phyloP scores from a whole-genome alignment of 2,329 filamentous ascomycete genomes.

The Xylariaceae sp. region DNA sequence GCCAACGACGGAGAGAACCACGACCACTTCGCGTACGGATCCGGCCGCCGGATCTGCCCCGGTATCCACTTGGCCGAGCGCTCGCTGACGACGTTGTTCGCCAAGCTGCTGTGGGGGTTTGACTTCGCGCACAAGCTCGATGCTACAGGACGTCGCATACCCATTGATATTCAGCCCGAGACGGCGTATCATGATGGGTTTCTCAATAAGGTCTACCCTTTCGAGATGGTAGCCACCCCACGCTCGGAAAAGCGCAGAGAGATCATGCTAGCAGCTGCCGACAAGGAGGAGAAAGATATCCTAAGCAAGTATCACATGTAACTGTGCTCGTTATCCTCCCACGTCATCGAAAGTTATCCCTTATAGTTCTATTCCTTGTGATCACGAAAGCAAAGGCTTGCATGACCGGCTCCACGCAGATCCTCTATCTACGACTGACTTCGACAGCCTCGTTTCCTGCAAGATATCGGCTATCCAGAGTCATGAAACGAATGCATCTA shows the following conservation, averaged over 20 bases:
- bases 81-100: conserved; percentile 39
- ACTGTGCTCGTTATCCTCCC: background rate
- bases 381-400: no score
- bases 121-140: conserved; percentile 23
- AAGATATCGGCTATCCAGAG: no score
- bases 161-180: conserved; percentile 2
- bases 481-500: no score
- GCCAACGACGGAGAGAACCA: conserved; percentile 22
- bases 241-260: background rate
- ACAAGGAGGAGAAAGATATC: background rate
- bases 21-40: conserved; percentile 45
- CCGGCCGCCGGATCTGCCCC: conserved; percentile 45
- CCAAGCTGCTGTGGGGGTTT: conserved; percentile 44
- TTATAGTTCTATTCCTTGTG: no score
- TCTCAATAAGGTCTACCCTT: background rate
- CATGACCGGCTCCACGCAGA: no score
- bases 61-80: conserved; percentile 45
- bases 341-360: no score
- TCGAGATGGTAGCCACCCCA: background rate
- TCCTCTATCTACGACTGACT: no score
- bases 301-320: background rate
- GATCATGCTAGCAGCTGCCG: background rate
- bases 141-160: conserved; percentile 3
- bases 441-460: no score
- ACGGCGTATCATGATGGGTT: conserved; percentile 10